Evolutionary conservation across 768 basidiomycete genomes (phyloP).

Genomic region (Mycena kentingensis): DNA sequence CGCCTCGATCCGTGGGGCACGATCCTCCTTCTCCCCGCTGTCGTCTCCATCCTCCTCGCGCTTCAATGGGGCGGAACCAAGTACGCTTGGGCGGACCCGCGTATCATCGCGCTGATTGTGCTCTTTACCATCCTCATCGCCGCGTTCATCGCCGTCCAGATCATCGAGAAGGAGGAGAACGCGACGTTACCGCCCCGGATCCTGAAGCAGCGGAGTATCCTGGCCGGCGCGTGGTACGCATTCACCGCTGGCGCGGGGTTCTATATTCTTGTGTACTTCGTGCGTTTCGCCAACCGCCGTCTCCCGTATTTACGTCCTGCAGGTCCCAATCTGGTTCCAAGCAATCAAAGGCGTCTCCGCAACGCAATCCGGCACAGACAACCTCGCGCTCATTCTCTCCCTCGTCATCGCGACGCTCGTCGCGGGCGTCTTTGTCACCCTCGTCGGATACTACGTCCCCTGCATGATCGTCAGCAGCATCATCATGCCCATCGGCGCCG

Average conservation of each 20-base stretch:
- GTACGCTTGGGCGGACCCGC: conserved; percentile 41
- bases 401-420: conserved; percentile 42
- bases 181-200: conserved; percentile 20
- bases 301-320: not conserved
- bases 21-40: conserved; percentile 15
- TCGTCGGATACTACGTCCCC: conserved; percentile 37
- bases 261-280: conserved; percentile 13
- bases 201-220: conserved; percentile 15
- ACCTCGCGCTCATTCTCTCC: conserved; percentile 38
- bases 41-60: conserved; percentile 32
- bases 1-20: conserved; percentile 21
- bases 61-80: conserved; percentile 48
- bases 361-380: conserved; percentile 32
- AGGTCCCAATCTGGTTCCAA: conserved; percentile 30
- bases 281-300: not conserved
- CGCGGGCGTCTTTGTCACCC: conserved; percentile 36
- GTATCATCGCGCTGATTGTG: conserved; percentile 14
- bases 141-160: conserved; percentile 19
- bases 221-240: conserved; percentile 3
- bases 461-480: conserved; percentile 31
- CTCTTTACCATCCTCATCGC: conserved; percentile 17
- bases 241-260: conserved; percentile 9
- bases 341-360: conserved; percentile 40
- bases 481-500: conserved; percentile 36
- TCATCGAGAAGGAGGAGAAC: conserved; percentile 9